phyloP scores from a whole-genome alignment of 2,329 filamentous ascomycete genomes.

The Boeremia exigua region DNA sequence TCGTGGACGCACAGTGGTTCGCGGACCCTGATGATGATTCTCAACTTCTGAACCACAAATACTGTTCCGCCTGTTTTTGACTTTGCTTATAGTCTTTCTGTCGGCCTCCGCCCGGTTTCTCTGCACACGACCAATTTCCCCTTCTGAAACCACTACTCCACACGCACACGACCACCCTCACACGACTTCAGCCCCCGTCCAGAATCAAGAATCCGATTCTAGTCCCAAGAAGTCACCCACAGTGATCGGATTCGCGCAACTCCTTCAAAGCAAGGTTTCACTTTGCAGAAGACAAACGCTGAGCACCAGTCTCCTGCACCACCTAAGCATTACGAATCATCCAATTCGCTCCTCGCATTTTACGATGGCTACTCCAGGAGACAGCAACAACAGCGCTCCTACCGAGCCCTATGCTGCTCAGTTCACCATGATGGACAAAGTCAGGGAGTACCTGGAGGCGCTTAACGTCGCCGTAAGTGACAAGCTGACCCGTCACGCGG shows the following conservation, averaged over 20 bases:
- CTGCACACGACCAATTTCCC: conserved; percentile 15
- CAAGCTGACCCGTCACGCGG: conserved; percentile 36
- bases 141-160: conserved; percentile 4
- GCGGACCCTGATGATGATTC: not conserved
- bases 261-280: not conserved
- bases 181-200: not conserved
- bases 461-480: conserved; percentile 32
- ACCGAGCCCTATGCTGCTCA: conserved; percentile 12
- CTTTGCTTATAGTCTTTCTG: conserved; percentile 22
- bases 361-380: conserved; percentile 22
- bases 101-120: conserved; percentile 26
- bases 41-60: not conserved
- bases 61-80: conserved; percentile 11
- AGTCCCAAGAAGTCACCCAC: not conserved
- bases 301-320: not conserved
- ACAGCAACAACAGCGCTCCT: conserved; percentile 3
- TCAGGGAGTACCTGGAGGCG: conserved; percentile 30
- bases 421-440: conserved; percentile 24
- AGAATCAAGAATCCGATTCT: not conserved
- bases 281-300: not conserved
- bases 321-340: not conserved
- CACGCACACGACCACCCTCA: conserved; percentile 5
- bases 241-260: not conserved
- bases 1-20: not conserved
- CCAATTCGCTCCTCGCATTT: not conserved